Conservation (phyloP, 805 yeast genomes). For the Candida koratica region DNA sequence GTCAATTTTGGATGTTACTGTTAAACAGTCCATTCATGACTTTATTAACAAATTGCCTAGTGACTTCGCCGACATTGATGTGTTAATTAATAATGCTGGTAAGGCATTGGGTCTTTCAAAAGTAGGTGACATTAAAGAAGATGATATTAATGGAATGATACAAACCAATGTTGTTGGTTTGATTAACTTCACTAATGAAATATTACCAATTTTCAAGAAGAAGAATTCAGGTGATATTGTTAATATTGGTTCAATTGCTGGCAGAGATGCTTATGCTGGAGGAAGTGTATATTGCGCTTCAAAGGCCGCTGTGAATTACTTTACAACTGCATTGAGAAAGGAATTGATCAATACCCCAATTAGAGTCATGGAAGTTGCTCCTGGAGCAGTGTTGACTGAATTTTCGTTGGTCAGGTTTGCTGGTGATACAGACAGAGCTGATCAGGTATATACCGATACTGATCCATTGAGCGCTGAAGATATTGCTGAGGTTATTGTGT, state of each 20-base stretch:
- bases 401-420: slow-evolving; percentile 33
- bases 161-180: slow-evolving; percentile 37
- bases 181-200: slow-evolving; percentile 34
- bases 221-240: slow-evolving; percentile 36
- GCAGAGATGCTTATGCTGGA: slow-evolving; percentile 36
- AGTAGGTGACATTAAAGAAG: slow-evolving; percentile 29
- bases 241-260: slow-evolving; percentile 38
- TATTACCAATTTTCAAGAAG: slow-evolving; percentile 34
- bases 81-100: slow-evolving; percentile 38
- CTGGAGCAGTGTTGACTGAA: slow-evolving; percentile 41
- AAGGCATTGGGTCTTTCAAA: slow-evolving; percentile 33
- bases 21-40: slow-evolving; percentile 22
- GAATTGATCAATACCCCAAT: slow-evolving; percentile 34
- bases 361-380: slow-evolving; percentile 38
- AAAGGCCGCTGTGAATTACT: slow-evolving; percentile 35
- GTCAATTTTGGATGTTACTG: slow-evolving; percentile 31
- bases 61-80: slow-evolving; percentile 36
- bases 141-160: slow-evolving; percentile 34
- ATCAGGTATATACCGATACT: slow-evolving; percentile 32
- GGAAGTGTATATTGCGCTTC: slow-evolving; percentile 39
- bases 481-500: slow-evolving; percentile 38
- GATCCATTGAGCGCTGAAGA: slow-evolving; percentile 34
- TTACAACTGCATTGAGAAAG: slow-evolving; percentile 33
- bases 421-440: slow-evolving; percentile 31
- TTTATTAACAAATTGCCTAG: slow-evolving; percentile 28